Evolutionary conservation across 116 monocot species (phyloP).

Genomic region (Papilionanthe hybrid): DNA sequence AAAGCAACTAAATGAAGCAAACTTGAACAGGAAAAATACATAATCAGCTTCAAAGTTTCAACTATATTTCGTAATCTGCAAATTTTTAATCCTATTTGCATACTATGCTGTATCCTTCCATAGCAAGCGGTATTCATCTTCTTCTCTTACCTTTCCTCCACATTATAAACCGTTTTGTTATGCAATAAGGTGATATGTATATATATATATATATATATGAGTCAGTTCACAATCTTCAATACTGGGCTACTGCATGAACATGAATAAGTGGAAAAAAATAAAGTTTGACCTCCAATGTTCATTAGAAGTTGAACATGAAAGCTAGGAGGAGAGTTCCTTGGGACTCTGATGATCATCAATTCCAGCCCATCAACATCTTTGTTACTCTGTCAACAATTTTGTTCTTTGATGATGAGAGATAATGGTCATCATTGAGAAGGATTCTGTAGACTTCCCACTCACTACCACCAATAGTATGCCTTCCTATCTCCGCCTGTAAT

Average conservation of each 20-base stretch:
- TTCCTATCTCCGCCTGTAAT: constrained; percentile 57
- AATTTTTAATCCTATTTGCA: neutral
- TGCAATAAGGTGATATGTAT: neutral
- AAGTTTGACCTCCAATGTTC: neutral
- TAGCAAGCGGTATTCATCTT: neutral
- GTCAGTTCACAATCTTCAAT: neutral
- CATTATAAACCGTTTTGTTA: neutral
- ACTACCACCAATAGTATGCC: constrained; percentile 47
- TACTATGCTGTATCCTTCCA: neutral
- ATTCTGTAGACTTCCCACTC: constrained; percentile 87
- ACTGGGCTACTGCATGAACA: neutral
- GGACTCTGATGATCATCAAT: constrained; percentile 19
- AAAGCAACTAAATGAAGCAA: neutral
- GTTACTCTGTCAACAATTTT: constrained; percentile 45
- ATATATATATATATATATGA: neutral
- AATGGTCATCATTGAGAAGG: constrained; percentile 45
- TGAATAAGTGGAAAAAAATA: neutral
- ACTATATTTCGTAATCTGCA: neutral
- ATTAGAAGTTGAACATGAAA: neutral
- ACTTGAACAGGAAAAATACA: neutral
- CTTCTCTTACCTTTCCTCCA: neutral
- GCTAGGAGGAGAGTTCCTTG: neutral
- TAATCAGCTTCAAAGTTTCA: neutral
- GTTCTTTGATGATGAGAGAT: constrained; percentile 16
- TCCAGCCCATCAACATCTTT: constrained; percentile 75